Base-by-base conservation (phyloP, 352 stramenopile genomes). In the Pythium diclinum region DNA sequence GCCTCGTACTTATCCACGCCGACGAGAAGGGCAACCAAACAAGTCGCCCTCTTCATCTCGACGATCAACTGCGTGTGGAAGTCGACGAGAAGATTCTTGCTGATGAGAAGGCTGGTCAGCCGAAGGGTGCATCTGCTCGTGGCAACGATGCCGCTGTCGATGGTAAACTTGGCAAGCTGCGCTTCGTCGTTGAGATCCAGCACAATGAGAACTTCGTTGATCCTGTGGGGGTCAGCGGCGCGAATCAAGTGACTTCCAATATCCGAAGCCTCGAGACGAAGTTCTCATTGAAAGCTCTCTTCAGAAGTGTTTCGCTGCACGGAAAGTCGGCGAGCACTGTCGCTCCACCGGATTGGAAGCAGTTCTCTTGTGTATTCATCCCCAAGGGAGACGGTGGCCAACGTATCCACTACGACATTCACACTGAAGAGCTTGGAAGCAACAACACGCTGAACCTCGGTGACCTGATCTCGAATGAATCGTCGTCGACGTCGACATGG, bases 141-240 rank as follows among this genome's bases (percentile, higher is more conserved):
- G 68, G 68, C 9, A 89, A 86, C 42, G 73, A 80, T n/a, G 63
- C 75, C 16, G 68, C 25, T 0, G 44, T 49, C 0, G 80, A 89
- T 59, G 83, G 83, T 6, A 64, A 75, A 1, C 76, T 91, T 0
- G 83, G 83, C 5, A 81, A 74, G 42, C 69, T 91, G 3, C 71
- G 71, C 6, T 85, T 91, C 34, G 40, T 59, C 9, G 57, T 91
- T 7, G 74, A 89, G 60, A 51, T 91, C 0, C 66, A 70, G n/a
- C 69, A 78, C 23, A 87, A 89, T 56, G 81, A 91, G 13, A 87
- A 84, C 51, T 88, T 75, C 23, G 61, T 82, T 8, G 72, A 86
- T 55, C 65, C 68, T 0, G 68, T 33, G 13, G 55, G 59, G 6
- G 17, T 78, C 0, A 71, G 46, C 10, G 52, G 68, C 32, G 38